Conservation (phyloP, 495 filamentous ascomycete genomes). For the Elasticomyces elasticus region DNA sequence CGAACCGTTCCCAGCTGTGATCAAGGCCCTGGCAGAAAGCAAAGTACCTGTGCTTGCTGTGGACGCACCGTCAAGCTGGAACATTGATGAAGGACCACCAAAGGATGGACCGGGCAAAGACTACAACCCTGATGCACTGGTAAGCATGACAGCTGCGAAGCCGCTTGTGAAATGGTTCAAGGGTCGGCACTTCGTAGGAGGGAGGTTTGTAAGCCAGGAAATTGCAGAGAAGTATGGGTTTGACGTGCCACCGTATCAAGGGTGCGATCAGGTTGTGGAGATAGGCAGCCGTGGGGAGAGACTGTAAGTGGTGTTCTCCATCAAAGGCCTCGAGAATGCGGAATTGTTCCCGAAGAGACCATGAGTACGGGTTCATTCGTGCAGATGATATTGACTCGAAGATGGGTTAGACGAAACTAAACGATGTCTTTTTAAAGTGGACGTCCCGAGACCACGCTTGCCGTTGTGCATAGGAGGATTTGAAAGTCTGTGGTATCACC, state of each 20-base stretch:
- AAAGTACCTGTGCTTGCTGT: slow-evolving; percentile 71
- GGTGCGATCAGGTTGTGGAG: slow-evolving; percentile 84
- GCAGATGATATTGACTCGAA: too few species aligned
- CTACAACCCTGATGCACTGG: slow-evolving; percentile 66
- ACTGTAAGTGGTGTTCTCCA: too few species aligned
- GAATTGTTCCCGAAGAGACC: too few species aligned
- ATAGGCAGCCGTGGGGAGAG: slow-evolving; percentile 41
- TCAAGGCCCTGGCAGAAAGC: slow-evolving; percentile 63
- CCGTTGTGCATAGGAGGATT: too few species aligned
- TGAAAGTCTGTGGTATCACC: too few species aligned
- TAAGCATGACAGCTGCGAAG: slow-evolving; percentile 92
- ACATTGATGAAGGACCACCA: slow-evolving; percentile 79
- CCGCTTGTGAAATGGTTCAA: slow-evolving; percentile 75
- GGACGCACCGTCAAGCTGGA: slow-evolving; percentile 88
- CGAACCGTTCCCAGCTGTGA: slow-evolving; percentile 76
- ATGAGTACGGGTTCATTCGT: too few species aligned
- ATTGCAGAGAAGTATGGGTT: slow-evolving; percentile 82
- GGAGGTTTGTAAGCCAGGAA: slow-evolving; percentile 70
- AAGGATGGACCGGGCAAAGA: slow-evolving; percentile 62
- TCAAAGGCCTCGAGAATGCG: too few species aligned
- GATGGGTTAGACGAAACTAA: too few species aligned
- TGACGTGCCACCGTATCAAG: slow-evolving; percentile 72
- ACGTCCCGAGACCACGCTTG: too few species aligned
- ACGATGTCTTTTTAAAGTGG: too few species aligned
- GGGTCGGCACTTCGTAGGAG: slow-evolving; percentile 84